phyloP scores from a whole-genome alignment of 2,329 filamentous ascomycete genomes.

The Metarhizium humberi region DNA sequence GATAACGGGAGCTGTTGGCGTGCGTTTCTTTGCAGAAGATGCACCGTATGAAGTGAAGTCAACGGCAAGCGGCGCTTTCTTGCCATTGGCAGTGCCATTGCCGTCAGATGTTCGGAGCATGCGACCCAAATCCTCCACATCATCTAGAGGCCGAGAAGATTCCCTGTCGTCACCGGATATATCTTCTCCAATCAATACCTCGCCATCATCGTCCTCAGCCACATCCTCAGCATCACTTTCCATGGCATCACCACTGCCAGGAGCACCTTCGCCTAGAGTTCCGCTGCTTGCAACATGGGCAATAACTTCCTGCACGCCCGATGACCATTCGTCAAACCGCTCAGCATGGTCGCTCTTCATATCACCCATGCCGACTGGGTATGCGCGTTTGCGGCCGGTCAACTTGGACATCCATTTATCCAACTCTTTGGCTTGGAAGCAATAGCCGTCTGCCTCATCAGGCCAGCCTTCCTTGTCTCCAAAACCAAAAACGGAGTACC shows the following conservation, averaged over 20 bases:
- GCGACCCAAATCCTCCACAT: conserved; percentile 75
- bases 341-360: conserved; percentile 62
- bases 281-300: conserved; percentile 51
- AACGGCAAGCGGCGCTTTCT: conserved; percentile 54
- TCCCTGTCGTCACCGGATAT: conserved; percentile 25
- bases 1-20: conserved; percentile 31
- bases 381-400: conserved; percentile 77
- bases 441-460: conserved; percentile 82
- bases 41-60: conserved; percentile 75
- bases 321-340: conserved; percentile 67
- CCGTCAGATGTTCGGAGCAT: conserved; percentile 44
- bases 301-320: conserved; percentile 65
- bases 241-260: conserved; percentile 71
- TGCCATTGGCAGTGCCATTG: conserved; percentile 18
- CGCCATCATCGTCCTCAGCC: conserved; percentile 49
- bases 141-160: conserved; percentile 45
- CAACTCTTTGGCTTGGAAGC: conserved; percentile 80
- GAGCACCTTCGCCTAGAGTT: conserved; percentile 53
- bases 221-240: conserved; percentile 75
- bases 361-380: conserved; percentile 81
- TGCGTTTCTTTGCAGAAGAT: conserved; percentile 33
- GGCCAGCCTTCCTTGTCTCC: conserved; percentile 91
- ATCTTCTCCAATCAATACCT: conserved; percentile 35
- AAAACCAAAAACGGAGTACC: conserved; percentile 90
- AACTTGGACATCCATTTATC: conserved; percentile 98